Evolutionary conservation across 768 basidiomycete genomes (phyloP).

Genomic region (Naganishia onofrii): DNA sequence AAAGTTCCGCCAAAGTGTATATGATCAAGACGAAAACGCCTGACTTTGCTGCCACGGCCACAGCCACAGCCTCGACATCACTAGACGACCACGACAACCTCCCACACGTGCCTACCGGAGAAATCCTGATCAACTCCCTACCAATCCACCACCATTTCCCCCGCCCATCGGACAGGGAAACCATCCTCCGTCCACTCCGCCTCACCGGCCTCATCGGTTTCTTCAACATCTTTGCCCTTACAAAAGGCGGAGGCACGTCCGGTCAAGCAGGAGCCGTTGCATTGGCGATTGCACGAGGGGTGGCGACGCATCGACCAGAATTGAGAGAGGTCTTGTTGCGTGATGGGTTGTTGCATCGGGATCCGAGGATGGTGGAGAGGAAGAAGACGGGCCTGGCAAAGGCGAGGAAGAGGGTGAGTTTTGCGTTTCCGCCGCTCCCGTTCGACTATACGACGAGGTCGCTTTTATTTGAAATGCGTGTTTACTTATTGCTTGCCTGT

Average conservation of each 20-base stretch:
- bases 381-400: constrained; percentile 94
- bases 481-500: constrained; percentile 24
- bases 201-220: constrained; percentile 78
- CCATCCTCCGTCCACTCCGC: constrained; percentile 76
- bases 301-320: constrained; percentile 64
- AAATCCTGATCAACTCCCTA: constrained; percentile 79
- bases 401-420: constrained; percentile 82
- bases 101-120: constrained; percentile 55
- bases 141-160: constrained; percentile 78
- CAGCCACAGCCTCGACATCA: background rate
- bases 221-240: constrained; percentile 71
- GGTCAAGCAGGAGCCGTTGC: constrained; percentile 88
- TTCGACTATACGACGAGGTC: background rate
- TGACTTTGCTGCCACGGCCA: background rate
- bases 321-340: constrained; percentile 66
- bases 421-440: background rate
- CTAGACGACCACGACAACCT: constrained; percentile 38
- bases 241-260: constrained; percentile 81
- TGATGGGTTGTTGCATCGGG: constrained; percentile 80
- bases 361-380: constrained; percentile 96
- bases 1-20: constrained; percentile 87
- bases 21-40: constrained; percentile 59
- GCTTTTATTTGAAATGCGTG: background rate
- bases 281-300: constrained; percentile 53
- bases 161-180: constrained; percentile 70